Conservation (phyloP, 768 basidiomycete genomes). For the Collybia mongolica region DNA sequence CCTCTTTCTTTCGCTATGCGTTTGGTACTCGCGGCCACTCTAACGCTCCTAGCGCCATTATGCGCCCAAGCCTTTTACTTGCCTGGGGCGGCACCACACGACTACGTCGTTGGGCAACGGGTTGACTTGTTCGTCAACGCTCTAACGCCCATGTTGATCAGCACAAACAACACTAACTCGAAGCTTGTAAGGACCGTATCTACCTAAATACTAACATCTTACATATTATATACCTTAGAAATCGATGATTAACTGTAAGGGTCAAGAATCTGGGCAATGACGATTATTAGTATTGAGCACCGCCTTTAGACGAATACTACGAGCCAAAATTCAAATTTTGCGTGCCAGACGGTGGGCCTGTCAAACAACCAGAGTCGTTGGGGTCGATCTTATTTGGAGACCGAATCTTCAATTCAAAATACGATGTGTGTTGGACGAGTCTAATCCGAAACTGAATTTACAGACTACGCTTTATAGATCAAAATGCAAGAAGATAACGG, state of each 20-base stretch:
- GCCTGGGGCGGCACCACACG: conserved; percentile 85
- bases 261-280: background rate
- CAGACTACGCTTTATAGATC: conserved; percentile 46
- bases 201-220: background rate
- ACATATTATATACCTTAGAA: conserved; percentile 45
- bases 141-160: conserved; percentile 79
- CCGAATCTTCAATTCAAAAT: conserved; percentile 88
- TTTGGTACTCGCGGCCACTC: conserved; percentile 14
- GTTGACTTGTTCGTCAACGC: conserved; percentile 87
- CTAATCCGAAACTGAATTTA: background rate
- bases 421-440: conserved; percentile 55
- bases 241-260: conserved; percentile 86
- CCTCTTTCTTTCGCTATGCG: conserved; percentile 20
- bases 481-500: conserved; percentile 76
- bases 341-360: conserved; percentile 67
- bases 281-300: background rate
- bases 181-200: conserved; percentile 61
- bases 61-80: conserved; percentile 77
- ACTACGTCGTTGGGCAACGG: conserved; percentile 70
- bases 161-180: conserved; percentile 48
- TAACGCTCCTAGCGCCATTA: conserved; percentile 19
- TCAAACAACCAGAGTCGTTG: conserved; percentile 78
- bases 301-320: conserved; percentile 84
- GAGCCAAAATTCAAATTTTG: conserved; percentile 86
- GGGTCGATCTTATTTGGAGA: conserved; percentile 97